Base-by-base conservation (phyloP, 2,329 filamentous ascomycete species). In the Berkeleyomyces rouxiae region DNA sequence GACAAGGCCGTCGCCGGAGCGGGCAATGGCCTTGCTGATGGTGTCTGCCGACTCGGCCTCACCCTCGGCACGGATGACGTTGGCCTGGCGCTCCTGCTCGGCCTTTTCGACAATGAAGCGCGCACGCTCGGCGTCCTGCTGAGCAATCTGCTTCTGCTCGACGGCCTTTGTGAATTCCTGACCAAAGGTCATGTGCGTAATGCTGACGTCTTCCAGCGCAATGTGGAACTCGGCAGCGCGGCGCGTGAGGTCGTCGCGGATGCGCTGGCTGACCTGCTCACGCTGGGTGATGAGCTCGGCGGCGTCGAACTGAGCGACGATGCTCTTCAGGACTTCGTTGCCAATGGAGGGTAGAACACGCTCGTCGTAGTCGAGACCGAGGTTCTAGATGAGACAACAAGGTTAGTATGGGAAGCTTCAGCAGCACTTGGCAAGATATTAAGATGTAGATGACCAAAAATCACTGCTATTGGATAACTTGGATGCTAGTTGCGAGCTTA, bases 151-250 rank as follows among this genome's bases (percentile, higher is more conserved):
- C 85, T 99, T 99, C 83, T 99, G 93, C 79, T 99, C 93, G 70
- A 99, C 93, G 67, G 93, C 93, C 75, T 89, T 88, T 66, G 93
- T 99, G 81, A 99, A 99, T 77, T 99, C 93, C 75, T 92, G 92
- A 69, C 93, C 93, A 73, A 99, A 99, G 61, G 93, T 99, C 93
- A 99, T 99, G 82, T 99, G 93, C 66, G 93, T 99, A 76, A 99
- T 99, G 72, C 90, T 95, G 65, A 99, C 93, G 72, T 99, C 93
- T 77, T 99, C 93, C 61, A 99, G 88, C 37, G 90, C 90, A 72
- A 99, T 99, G 81, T 99, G 96, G 84, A 99, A 99, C 76, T 99
- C 93, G 71, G 86, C 79, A 58, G 93, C 93, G 70, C 93, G 91
- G 78, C 87, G 90, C 72, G 93, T 86, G 59, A 99, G 84, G 74